A percentile compares a stretch with the other conserved stretches of the same genome.
These are phyloP conservation scores for Myxozyma neotropica DNA, from an alignment of 805 yeast species.

Conservation along the genomic window DNA sequence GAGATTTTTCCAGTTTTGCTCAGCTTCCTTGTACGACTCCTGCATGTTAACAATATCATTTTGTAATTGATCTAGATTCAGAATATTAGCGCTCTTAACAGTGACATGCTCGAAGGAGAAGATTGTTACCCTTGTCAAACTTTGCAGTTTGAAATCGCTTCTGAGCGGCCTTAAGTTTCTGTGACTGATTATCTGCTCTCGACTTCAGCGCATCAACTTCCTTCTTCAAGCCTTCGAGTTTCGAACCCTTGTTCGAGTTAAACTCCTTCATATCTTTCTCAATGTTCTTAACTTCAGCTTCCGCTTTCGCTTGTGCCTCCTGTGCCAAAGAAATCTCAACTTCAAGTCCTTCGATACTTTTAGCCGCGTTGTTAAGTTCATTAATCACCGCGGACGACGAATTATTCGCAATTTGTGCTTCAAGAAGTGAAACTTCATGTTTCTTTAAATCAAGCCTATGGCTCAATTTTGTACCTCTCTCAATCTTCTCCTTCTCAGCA, in stretches of 20 bases:
- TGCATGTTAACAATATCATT: slow-evolving; percentile 51
- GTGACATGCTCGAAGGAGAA: neutral
- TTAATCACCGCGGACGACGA: slow-evolving; percentile 34
- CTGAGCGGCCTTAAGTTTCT: slow-evolving; percentile 50
- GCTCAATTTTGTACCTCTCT: slow-evolving; percentile 28
- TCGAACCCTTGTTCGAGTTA: slow-evolving; percentile 73
- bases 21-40: slow-evolving; percentile 24
- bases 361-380: slow-evolving; percentile 44
- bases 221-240: slow-evolving; percentile 59
- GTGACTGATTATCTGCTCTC: slow-evolving; percentile 46
- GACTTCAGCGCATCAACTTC: slow-evolving; percentile 52
- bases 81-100: too few species aligned
- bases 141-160: slow-evolving; percentile 63
- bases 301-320: slow-evolving; percentile 41
- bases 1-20: slow-evolving; percentile 22
- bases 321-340: slow-evolving; percentile 46
- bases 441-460: slow-evolving; percentile 39
- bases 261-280: slow-evolving; percentile 84
- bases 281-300: slow-evolving; percentile 53
- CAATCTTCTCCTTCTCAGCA: slow-evolving; percentile 20
- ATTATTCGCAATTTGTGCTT: slow-evolving; percentile 34
- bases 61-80: slow-evolving; percentile 58
- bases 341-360: slow-evolving; percentile 52
- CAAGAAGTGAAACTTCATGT: slow-evolving; percentile 40
- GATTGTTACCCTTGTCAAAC: slow-evolving; percentile 54